These are phyloP conservation scores for Penicillium sp. DNA, from an alignment of 2,329 filamentous ascomycete species.

Conservation along the genomic window DNA sequence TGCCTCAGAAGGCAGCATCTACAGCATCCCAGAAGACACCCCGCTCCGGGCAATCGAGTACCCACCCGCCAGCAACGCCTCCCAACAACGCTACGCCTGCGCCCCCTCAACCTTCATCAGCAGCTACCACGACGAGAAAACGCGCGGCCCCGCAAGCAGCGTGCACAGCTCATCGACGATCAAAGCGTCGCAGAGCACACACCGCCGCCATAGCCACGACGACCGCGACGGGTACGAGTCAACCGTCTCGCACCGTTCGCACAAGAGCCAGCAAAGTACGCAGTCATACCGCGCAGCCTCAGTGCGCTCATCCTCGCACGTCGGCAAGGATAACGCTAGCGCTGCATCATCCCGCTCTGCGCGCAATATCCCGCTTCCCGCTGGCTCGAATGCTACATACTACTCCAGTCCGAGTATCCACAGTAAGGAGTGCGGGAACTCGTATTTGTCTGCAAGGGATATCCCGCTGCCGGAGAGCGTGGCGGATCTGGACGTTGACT, in stretches of 20 bases:
- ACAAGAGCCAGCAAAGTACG: slow-evolving; percentile 19
- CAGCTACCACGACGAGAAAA: slow-evolving; percentile 32
- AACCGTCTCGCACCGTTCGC: slow-evolving; percentile 12
- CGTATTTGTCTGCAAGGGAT: slow-evolving; percentile 19
- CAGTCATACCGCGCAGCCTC: slow-evolving; percentile 5
- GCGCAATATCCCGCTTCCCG: slow-evolving; percentile 31
- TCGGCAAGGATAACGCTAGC: slow-evolving; percentile 15
- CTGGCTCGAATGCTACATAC: slow-evolving; percentile 23
- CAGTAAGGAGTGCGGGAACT: slow-evolving; percentile 4
- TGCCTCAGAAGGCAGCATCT: slow-evolving; percentile 33
- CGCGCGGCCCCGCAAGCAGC: slow-evolving; percentile 24
- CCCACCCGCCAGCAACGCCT: slow-evolving; percentile 27
- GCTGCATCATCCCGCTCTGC: slow-evolving; percentile 28
- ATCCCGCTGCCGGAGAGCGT: slow-evolving; percentile 29
- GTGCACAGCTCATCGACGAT: slow-evolving; percentile 32
- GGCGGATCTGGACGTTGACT: slow-evolving; percentile 30
- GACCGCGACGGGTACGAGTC: slow-evolving; percentile 20
- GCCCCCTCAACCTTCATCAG: slow-evolving; percentile 37
- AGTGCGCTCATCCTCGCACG: background rate
- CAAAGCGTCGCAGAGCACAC: slow-evolving; percentile 24
- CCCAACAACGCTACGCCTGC: slow-evolving; percentile 20
- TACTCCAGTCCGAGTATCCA: slow-evolving; percentile 8
- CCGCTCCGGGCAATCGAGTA: slow-evolving; percentile 37
- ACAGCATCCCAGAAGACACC: slow-evolving; percentile 27
- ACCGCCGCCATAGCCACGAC: slow-evolving; percentile 16